Evolutionary conservation across 495 filamentous ascomycete species (phyloP).

Genomic region (Peziza echinospora): DNA sequence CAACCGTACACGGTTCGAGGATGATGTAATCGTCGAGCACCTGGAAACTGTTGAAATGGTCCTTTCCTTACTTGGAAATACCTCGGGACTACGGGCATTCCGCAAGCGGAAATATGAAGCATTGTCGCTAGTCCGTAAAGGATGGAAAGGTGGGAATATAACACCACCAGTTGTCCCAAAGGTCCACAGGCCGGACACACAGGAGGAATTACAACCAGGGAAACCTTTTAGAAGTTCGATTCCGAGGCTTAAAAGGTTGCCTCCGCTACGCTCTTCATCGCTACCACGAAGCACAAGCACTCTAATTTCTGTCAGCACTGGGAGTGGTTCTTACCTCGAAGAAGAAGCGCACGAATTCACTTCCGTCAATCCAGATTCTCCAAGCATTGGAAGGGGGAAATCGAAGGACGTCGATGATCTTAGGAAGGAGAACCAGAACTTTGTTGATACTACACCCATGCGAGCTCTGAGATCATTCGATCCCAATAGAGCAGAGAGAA

Average conservation of each 20-base stretch:
- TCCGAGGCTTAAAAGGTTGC: neutral
- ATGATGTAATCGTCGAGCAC: neutral
- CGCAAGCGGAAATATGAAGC: neutral
- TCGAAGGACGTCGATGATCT: too few species aligned
- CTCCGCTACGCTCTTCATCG: neutral
- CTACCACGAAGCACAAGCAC: too few species aligned
- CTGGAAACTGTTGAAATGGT: neutral
- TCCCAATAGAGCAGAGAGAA: neutral
- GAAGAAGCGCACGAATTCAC: neutral
- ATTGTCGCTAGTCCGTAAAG: neutral
- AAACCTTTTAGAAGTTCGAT: neutral
- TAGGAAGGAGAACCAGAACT: neutral
- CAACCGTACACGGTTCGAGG: neutral
- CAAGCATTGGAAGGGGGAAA: neutral
- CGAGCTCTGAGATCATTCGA: neutral
- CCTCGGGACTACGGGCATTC: neutral
- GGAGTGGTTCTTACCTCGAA: neutral
- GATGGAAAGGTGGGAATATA: neutral
- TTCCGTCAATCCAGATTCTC: neutral
- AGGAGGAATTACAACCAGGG: too few species aligned
- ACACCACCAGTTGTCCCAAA: neutral
- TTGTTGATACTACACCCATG: neutral
- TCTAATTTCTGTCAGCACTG: too few species aligned
- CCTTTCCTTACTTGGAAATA: neutral
- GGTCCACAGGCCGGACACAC: neutral